Evolutionary conservation across 2,329 filamentous ascomycete genomes (phyloP), one percentile per base, ranked within the genome.

Genomic region (Juglanconis sp.): DNA sequence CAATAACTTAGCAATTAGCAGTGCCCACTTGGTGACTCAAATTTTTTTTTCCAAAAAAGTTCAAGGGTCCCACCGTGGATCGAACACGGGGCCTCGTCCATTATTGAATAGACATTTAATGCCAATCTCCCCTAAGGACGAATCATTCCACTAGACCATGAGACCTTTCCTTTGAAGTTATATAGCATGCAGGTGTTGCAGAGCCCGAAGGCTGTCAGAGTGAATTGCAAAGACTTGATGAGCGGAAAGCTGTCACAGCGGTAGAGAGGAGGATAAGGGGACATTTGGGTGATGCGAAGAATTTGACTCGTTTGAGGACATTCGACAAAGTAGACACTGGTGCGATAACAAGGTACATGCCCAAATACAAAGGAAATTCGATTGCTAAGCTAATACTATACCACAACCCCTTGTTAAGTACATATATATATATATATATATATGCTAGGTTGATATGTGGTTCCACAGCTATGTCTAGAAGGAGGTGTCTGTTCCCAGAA

Each of bases 111-210:
- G 47, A 35, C 47, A 51, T 44, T 6, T 44, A 24, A 24, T 24
- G 17, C 17, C 17, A 24, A 24, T 24, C 17, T 24, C 17, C 55
- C 55, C 55, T 57, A 44, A 57, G 47, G 47, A 38, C 34, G 55
- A 57, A 51, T 57, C 55, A 57, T 57, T 51, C 54, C 55, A 57
- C 55, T 57, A 57, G 55, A 51, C 55, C 55, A 57, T 36, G 34
- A 57, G 55, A 57, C 55, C 17, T 24, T 24, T 24, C 17, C 17
- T 24, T 24, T 24, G 17, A 24, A 24, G 17, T 24, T 24, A 24
- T 24, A 24, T 24, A 24, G 17, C 17, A 24, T 24, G 17, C 2
- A 24, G 17, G 17, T 24, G 17, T 2, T 24, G 17, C 17, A 2
- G 17, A 24, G 2, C 17, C 17, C 17, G 17, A 24, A 24, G 17